These are phyloP conservation scores for Candida silvatica DNA, from an alignment of 805 yeast species.

Conservation along the genomic window DNA sequence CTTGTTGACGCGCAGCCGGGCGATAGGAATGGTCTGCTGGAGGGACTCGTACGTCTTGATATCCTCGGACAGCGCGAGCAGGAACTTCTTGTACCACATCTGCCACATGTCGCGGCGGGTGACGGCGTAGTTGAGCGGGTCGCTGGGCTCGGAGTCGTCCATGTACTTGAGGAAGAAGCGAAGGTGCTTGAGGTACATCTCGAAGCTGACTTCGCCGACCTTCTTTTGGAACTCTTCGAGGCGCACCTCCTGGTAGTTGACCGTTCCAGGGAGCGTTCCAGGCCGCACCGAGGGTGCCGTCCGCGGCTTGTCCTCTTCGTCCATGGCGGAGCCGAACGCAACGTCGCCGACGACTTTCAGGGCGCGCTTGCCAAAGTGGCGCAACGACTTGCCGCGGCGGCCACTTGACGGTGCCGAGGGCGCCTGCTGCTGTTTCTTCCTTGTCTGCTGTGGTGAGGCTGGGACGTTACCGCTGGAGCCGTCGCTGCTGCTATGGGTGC, in stretches of 20 bases:
- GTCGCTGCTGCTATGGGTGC: background rate
- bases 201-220: background rate
- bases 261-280: no score
- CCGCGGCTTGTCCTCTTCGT: background rate
- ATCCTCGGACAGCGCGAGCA: slow-evolving; percentile 10
- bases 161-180: slow-evolving; percentile 23
- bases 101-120: slow-evolving; percentile 24
- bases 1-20: no score
- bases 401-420: background rate
- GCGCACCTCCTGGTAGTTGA: background rate
- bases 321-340: slow-evolving; percentile 20
- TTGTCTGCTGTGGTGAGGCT: background rate
- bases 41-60: slow-evolving; percentile 5
- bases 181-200: slow-evolving; percentile 19
- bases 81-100: slow-evolving; percentile 19
- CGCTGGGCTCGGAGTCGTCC: slow-evolving; percentile 25
- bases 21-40: no score
- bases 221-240: background rate
- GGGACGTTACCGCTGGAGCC: background rate
- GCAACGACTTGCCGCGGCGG: background rate
- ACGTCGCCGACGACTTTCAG: slow-evolving; percentile 22
- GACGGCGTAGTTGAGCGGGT: slow-evolving; percentile 23
- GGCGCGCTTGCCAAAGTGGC: slow-evolving; percentile 13
- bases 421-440: no score
- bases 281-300: slow-evolving; percentile 1